A percentile compares a stretch with the other conserved stretches of the same genome.
phyloP scores from a whole-genome alignment of 345 rosid species.

The Eucalyptus decipiens region DNA sequence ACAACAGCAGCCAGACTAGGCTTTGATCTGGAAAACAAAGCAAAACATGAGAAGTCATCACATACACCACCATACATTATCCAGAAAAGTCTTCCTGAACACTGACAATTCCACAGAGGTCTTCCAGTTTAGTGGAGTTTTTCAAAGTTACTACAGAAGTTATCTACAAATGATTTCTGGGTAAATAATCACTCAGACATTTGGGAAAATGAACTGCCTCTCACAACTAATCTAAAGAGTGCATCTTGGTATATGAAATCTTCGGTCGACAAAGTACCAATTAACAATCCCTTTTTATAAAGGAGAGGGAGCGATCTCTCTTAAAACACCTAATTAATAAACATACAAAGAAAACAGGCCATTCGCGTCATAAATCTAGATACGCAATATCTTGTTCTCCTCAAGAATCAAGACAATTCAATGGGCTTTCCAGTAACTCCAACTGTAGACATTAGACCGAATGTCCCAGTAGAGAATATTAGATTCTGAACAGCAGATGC shows the following conservation, averaged over 20 bases:
- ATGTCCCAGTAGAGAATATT: neutral
- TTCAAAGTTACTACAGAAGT: neutral
- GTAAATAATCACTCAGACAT: neutral
- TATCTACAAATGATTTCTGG: neutral
- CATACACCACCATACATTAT: neutral
- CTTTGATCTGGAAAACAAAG: slow-evolving; percentile 50
- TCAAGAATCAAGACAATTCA: neutral
- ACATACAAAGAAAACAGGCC: neutral
- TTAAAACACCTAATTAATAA: neutral
- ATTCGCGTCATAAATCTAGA: neutral
- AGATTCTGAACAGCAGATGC: neutral
- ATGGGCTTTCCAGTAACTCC: neutral
- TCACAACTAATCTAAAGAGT: neutral
- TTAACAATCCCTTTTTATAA: neutral
- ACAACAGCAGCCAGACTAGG: slow-evolving; percentile 85
- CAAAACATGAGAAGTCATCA: neutral
- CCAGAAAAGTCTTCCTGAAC: neutral
- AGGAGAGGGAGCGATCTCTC: neutral
- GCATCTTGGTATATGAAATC: neutral
- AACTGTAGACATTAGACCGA: neutral
- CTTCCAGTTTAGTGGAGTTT: neutral
- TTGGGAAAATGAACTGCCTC: neutral
- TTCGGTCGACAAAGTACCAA: neutral
- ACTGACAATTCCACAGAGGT: neutral
- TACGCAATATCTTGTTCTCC: neutral